Evolutionary conservation across 1,284 basidiomycete genomes (phyloP), one percentile per base, ranked within the genome.

Genomic region (Malassezia restricta): DNA sequence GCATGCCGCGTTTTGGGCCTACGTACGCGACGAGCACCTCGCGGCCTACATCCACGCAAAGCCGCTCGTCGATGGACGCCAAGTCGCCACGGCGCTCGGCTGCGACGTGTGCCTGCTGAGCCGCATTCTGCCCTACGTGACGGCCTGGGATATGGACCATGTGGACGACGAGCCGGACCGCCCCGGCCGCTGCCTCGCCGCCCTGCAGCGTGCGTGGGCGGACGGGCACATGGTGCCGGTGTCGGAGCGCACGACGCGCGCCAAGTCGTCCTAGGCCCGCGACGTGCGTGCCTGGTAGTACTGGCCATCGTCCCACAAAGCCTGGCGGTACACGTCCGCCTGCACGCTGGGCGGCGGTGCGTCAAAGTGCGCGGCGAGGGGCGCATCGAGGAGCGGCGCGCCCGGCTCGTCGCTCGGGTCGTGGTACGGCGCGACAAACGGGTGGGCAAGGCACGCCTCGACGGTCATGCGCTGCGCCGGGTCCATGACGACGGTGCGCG

Each of bases 401-500:
- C 51, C 51, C 0, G 68, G 68, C 54, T 72, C 68, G 47, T 72
- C 68, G 17, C 65, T 61, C 1, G 58, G 57, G 32, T 73, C 68
- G 48, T 71, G 66, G 48, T 73, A 73, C 2, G 63, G 61, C 31
- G 56, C 53, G 2, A 73, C 56, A 49, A 68, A 71, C 6, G 68
- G 68, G 40, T 73, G 70, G 20, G 42, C 54, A 2, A 73, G 58
- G 39, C 66, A 68, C 50, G 71, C 67, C 30, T 69, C 70, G 3
- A 70, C 70, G 8, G 68, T 64, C 50, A 71, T 51, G 4, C 70
- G 59, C 41, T 64, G 63, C 29, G 57, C 54, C 1, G 70, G 68
- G 37, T 58, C 27, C 78, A 83, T 74, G 57, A 87, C 87, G 74
- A 95, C 76, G 8, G 86, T 87, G 76, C 84, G 84, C n/a, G 83